Evolutionary conservation across 176 grass and related monocot species (phyloP).

Genomic region (Eremochloa ophiuroides): DNA sequence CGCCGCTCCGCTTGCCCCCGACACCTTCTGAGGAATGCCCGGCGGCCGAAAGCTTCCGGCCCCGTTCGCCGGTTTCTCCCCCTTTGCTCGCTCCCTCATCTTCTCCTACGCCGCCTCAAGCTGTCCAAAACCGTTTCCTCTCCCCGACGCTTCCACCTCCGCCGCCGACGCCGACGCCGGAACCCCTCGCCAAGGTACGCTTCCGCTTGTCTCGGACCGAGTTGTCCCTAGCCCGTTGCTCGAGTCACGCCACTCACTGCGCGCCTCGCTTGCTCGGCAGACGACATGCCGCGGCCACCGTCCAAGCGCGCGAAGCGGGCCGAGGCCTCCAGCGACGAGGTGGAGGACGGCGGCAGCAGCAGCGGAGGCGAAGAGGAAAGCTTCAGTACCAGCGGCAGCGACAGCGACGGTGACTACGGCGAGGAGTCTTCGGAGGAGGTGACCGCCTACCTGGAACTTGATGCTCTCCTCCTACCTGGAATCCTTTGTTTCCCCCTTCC

Average conservation of each 20-base stretch:
- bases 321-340: conserved; percentile 31
- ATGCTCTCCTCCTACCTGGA: not conserved
- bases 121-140: not conserved
- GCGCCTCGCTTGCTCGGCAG: not conserved
- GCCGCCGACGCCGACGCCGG: not conserved
- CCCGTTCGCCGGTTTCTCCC: conserved; percentile 49
- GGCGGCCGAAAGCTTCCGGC: conserved; percentile 20
- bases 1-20: not conserved
- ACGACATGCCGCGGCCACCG: conserved; percentile 4
- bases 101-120: conserved; percentile 37
- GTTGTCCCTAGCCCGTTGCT: not conserved
- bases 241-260: not conserved
- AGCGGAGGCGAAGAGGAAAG: conserved; percentile 13
- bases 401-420: not conserved
- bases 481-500: not conserved
- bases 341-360: not conserved
- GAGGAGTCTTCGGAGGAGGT: conserved; percentile 29
- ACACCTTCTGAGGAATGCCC: conserved; percentile 11
- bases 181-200: conserved; percentile 8
- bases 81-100: conserved; percentile 55
- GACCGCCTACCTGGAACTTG: not conserved
- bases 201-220: not conserved
- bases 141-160: not conserved
- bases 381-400: conserved; percentile 4
- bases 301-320: conserved; percentile 33